Percentiles rank a stretch among this genome's conserved stretches.
Conservation (phyloP, 208 protist species). For the Acanthamoeba royreba region DNA sequence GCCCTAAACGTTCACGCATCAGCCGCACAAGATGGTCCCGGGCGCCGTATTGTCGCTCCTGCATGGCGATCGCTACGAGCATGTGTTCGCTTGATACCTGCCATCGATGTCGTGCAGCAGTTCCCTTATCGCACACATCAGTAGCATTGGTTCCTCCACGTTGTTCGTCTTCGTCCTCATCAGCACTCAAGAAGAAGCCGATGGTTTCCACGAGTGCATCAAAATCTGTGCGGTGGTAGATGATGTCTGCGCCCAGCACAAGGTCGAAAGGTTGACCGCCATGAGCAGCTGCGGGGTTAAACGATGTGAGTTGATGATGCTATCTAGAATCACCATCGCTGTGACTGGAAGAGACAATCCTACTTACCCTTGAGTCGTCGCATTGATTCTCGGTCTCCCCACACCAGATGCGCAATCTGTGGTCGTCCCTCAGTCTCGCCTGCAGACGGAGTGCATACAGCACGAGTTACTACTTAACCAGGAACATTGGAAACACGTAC, state of each 20-base stretch:
- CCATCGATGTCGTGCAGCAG: too few relatives aligned
- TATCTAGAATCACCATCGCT: not conserved
- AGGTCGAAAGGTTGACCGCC: not conserved
- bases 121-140: too few relatives aligned
- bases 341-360: not conserved
- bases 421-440: not conserved
- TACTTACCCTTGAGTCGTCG: not conserved
- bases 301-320: not conserved
- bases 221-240: slow-evolving; percentile 5
- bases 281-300: not conserved
- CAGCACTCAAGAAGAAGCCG: not conserved
- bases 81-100: not conserved
- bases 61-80: not conserved
- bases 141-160: not conserved
- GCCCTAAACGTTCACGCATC: not conserved
- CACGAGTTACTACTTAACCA: not conserved
- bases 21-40: not conserved
- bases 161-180: not conserved
- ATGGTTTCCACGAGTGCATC: not conserved
- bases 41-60: not conserved
- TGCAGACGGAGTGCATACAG: not conserved
- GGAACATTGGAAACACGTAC: not conserved
- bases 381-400: not conserved
- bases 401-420: not conserved
- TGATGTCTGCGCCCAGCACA: not conserved